Percentiles rank a stretch among this genome's conserved stretches.
phyloP scores from a whole-genome alignment of 192 early-diverging fungal genomes.

The Linnemannia hyalina region DNA sequence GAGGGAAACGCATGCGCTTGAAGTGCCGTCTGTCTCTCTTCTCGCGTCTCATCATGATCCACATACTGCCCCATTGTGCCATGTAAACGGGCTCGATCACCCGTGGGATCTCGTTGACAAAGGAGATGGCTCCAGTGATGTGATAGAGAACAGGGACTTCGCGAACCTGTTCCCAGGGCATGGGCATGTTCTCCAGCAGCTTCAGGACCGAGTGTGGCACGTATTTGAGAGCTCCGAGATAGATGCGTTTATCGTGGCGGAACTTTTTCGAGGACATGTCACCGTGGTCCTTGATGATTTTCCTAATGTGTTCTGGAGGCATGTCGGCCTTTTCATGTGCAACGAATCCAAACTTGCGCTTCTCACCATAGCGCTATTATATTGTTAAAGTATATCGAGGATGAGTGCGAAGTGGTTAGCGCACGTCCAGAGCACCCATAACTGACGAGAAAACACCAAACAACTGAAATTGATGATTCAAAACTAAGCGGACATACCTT shows the following conservation, averaged over 20 bases:
- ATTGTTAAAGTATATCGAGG: no score
- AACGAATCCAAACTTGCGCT: constrained; percentile 94
- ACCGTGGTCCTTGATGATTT: constrained; percentile 99
- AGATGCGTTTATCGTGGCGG: constrained; percentile 97
- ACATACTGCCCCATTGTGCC: constrained; percentile 99
- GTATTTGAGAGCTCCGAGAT: constrained; percentile 98
- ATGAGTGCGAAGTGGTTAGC: neutral
- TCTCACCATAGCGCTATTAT: constrained; percentile 85
- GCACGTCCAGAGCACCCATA: neutral
- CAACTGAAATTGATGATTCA: no score
- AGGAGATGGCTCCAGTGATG: constrained; percentile 98
- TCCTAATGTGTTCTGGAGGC: constrained; percentile 97
- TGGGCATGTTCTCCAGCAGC: constrained; percentile 99
- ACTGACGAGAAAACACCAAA: neutral
- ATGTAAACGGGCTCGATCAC: constrained; percentile 98
- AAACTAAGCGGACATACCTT: constrained; percentile 54
- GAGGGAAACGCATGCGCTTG: constrained; percentile 98
- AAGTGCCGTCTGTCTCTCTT: constrained; percentile 98
- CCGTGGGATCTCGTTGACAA: constrained; percentile 96
- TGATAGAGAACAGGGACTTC: constrained; percentile 98
- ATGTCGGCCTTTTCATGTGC: constrained; percentile 96
- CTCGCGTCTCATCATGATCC: constrained; percentile 99
- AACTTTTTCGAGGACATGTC: constrained; percentile 99
- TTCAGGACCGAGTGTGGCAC: constrained; percentile 98
- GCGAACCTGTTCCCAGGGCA: constrained; percentile 99